phyloP scores from a whole-genome alignment of 257 asterid species.

The Phtheirospermum japonicum region DNA sequence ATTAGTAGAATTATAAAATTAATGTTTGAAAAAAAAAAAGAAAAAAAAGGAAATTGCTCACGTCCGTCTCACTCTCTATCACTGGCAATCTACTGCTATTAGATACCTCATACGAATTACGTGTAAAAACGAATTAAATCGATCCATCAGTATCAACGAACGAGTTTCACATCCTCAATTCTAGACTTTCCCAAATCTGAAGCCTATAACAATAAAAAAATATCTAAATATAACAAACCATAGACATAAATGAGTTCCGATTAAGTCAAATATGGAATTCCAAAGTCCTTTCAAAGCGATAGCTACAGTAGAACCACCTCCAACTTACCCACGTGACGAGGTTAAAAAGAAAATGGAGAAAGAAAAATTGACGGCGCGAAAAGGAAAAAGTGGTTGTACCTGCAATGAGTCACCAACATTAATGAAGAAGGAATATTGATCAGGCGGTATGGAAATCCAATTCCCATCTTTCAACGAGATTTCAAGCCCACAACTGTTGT shows the following conservation, averaged over 20 bases:
- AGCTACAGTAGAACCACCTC: no score
- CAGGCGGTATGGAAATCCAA: constrained; percentile 78
- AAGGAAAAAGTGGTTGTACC: constrained; percentile 37
- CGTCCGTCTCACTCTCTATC: no score
- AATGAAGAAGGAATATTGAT: constrained; percentile 67
- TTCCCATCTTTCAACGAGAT: constrained; percentile 58
- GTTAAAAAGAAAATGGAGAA: background rate
- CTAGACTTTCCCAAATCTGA: no score
- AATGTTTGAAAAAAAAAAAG: background rate
- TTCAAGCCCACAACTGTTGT: constrained; percentile 72
- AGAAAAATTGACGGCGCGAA: constrained; percentile 29
- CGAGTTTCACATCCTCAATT: no score
- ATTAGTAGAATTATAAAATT: background rate
- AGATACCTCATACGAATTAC: background rate
- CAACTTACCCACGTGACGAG: no score
- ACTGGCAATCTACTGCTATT: background rate
- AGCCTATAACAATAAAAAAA: no score
- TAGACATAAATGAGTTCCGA: constrained; percentile 14
- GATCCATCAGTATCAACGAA: background rate
- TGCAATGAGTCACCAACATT: constrained; percentile 84
- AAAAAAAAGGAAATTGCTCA: no score
- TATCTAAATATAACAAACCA: background rate
- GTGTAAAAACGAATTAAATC: background rate
- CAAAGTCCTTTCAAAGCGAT: no score
- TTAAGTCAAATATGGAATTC: constrained; percentile 11